These are phyloP conservation scores for Aspergillus udagawae DNA, from an alignment of 2,329 filamentous ascomycete species.

Conservation along the genomic window DNA sequence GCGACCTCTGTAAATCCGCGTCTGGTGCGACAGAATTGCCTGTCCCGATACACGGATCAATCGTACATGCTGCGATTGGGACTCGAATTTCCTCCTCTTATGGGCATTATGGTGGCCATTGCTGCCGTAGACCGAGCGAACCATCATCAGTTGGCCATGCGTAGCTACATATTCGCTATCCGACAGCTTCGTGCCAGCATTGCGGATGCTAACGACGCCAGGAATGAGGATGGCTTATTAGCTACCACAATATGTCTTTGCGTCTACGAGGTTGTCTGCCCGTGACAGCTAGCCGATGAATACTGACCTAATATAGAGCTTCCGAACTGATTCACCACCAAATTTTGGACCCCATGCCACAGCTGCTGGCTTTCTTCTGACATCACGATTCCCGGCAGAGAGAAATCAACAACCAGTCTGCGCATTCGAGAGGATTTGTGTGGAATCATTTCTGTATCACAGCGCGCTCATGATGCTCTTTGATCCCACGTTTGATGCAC, in stretches of 20 bases:
- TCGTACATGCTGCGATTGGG: slow-evolving; percentile 12
- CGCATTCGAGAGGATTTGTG: slow-evolving; percentile 15
- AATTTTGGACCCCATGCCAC: slow-evolving; percentile 10
- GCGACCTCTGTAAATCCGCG: slow-evolving; percentile 5
- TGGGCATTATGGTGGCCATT: slow-evolving; percentile 14
- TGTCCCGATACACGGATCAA: slow-evolving; percentile 8
- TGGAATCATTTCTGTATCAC: slow-evolving; percentile 18
- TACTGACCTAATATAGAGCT: slow-evolving; percentile 6
- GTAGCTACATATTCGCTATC: slow-evolving; percentile 11
- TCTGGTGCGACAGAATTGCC: slow-evolving; percentile 11
- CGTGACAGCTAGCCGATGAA: background rate
- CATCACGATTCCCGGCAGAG: slow-evolving; percentile 6
- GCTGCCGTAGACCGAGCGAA: slow-evolving; percentile 7
- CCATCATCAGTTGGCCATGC: slow-evolving; percentile 2
- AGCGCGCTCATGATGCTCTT: slow-evolving; percentile 14
- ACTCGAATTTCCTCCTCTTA: slow-evolving; percentile 12
- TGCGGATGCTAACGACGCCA: background rate
- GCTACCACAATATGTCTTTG: slow-evolving; percentile 12
- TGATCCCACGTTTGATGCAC: slow-evolving; percentile 12
- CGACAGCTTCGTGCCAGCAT: slow-evolving; percentile 2
- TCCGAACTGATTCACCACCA: slow-evolving; percentile 8
- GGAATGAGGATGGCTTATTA: slow-evolving; percentile 9
- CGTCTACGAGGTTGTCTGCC: slow-evolving; percentile 12
- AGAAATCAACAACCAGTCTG: slow-evolving; percentile 3
- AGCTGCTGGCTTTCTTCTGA: background rate